These are phyloP conservation scores for Penicillium argentinense DNA, from an alignment of 495 filamentous ascomycete genomes.

Conservation along the genomic window DNA sequence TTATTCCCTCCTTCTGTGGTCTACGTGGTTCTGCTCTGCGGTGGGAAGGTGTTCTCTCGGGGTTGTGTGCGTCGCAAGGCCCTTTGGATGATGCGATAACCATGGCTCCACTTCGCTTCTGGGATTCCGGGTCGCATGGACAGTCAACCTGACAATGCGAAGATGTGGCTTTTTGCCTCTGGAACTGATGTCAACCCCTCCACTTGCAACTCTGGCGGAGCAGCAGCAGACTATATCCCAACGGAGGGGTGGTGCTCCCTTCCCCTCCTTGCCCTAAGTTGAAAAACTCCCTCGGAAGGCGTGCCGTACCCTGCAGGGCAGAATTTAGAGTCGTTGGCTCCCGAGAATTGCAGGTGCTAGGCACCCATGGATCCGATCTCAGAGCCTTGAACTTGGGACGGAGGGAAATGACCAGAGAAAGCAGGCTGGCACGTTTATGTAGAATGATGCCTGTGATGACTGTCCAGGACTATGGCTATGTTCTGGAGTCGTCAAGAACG, in stretches of 20 bases:
- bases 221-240: neutral
- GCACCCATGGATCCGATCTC: slow-evolving; percentile 19
- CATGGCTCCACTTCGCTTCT: slow-evolving; percentile 24
- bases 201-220: too few species aligned
- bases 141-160: slow-evolving; percentile 6
- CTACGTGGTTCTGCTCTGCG: too few species aligned
- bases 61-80: slow-evolving; percentile 3
- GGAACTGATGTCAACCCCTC: neutral
- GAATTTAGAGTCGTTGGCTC: slow-evolving; percentile 12
- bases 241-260: too few species aligned
- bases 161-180: slow-evolving; percentile 1
- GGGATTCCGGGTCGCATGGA: slow-evolving; percentile 13
- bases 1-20: too few species aligned
- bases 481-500: too few species aligned
- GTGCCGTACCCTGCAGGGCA: slow-evolving; percentile 19
- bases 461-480: too few species aligned
- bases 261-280: too few species aligned
- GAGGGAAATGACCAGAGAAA: neutral
- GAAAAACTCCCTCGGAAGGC: neutral
- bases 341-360: neutral
- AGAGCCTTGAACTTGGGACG: neutral
- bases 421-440: slow-evolving; percentile 1
- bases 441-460: too few species aligned
- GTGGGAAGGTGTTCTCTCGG: too few species aligned
- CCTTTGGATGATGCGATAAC: slow-evolving; percentile 25